Base-by-base conservation (phyloP, 495 filamentous ascomycete genomes). In the Daldinia loculata region DNA sequence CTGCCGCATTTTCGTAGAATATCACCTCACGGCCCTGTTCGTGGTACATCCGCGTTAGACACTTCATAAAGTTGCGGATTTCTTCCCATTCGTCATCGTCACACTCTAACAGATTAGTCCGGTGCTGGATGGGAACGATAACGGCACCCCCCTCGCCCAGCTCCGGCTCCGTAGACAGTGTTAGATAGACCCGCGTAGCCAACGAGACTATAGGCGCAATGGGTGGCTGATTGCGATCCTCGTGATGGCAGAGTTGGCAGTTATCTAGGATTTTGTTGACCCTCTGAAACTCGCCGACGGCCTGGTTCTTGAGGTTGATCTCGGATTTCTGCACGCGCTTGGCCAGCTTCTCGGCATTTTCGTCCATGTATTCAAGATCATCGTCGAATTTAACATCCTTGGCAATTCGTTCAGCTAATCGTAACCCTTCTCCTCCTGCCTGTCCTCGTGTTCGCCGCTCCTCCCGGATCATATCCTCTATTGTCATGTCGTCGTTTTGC, bases 61-160 rank as follows among this genome's bases (percentile, higher is more conserved):
- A 91, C 82, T 99, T 99, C 94, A 98, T 98, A 80, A 99, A 99
- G 79, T 99, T 99, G 78, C 94, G 90, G 41, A 99, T 92, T 76
- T 99, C 95, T 73, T 99, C 95, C 95, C 96, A 99, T 78, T 99
- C 95, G 74, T 98, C 96, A 76, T 98, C 96, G 76, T 98, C 96
- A 76, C 96, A 98, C 80, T 98, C 95, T 24, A 99, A 84, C 12
- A 98, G 88, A 76, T 98, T 99, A 32, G 86, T 88, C 48, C 90
- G 90, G 77, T 99, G 95, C 77, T 92, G 90, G 55, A 96, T 91
- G 24, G 95, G 95, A 9, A 95, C 90, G 71, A 98, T 97, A 36
- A 93, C 87, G 11, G 94, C 92, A 36, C 93, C 90, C 30, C 93
- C 92, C 38, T 90, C 86, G 57, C 85, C 92, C 63, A 99, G 84